Conservation (phyloP, 495 filamentous ascomycete genomes). For the Xylaria flabelliformis region DNA sequence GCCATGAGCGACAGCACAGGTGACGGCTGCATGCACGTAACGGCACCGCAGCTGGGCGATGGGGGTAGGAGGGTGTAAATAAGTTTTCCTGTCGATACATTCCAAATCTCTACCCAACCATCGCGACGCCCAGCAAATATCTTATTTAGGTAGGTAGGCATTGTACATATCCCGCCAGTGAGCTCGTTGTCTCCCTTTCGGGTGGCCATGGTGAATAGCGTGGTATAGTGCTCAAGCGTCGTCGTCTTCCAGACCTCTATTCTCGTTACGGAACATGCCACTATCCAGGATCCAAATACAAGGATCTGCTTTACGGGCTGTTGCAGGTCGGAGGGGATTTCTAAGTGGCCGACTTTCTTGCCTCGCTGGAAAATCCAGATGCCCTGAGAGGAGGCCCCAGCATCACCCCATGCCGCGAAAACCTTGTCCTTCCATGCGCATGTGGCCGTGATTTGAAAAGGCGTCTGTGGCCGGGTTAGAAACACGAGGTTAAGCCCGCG, state of each 20-base stretch:
- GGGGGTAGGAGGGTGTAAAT: conserved; percentile 83
- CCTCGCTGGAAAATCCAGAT: conserved; percentile 96
- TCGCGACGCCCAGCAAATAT: conserved; percentile 84
- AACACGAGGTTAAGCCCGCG: conserved; percentile 90
- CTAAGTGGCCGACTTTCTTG: conserved; percentile 79
- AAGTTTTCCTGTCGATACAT: conserved; percentile 86
- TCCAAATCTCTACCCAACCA: conserved; percentile 97
- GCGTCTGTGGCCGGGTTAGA: conserved; percentile 87
- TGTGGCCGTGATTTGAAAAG: conserved; percentile 82
- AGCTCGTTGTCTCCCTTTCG: conserved; percentile 63
- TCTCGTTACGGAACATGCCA: conserved; percentile 75
- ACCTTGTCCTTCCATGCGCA: conserved; percentile 86
- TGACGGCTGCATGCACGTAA: conserved; percentile 82
- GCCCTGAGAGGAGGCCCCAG: conserved; percentile 63
- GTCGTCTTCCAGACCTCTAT: conserved; percentile 88
- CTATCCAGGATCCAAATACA: conserved; percentile 89
- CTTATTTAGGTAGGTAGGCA: conserved; percentile 97
- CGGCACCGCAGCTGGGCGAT: conserved; percentile 67
- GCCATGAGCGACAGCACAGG: conserved; percentile 86
- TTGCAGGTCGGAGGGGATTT: conserved; percentile 62
- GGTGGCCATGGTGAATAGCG: conserved; percentile 61
- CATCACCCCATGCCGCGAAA: conserved; percentile 82
- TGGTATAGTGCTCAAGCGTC: conserved; percentile 90
- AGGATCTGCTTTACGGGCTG: conserved; percentile 79
- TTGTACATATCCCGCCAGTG: conserved; percentile 74